Evolutionary conservation across 164 flowering plant genomes (phyloP), one percentile per base, ranked within the genome.

Genomic region (Sextonia rubra): DNA sequence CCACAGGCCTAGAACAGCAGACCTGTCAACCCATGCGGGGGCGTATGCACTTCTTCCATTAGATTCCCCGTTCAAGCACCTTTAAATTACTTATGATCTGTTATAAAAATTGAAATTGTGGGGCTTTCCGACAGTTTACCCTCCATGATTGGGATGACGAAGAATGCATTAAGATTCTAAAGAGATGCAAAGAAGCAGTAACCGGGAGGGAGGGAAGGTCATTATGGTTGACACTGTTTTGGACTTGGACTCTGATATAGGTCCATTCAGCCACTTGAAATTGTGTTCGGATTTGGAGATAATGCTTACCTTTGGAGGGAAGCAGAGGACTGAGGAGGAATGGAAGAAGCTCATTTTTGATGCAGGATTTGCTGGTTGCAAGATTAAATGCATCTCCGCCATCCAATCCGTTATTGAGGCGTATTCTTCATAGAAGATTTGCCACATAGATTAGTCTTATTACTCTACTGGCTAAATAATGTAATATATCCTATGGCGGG

Each of bases 111-210:
- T 30, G 5, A 32, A 5, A 32, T 32, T 32, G 44, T 32, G 44
- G 44, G 9, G 5, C 9, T 32, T 32, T 32, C 44, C 5, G 18
- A 47, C 71, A 85, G 84, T 81, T 81, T 76, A 76, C 82, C 3
- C 73, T 85, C 37, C 85, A 85, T 30, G 79, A 85, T 23, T 85
- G 86, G 84, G 75, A 27, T 6, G 81, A 85, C 18, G 79, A 78
- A 1, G 76, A 83, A 12, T 72, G 81, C 68, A 60, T 81, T 66
- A 74, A 75, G 60, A 81, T 82, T 12, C 73, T 84, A 20, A 75
- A 82, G 78, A 22, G 30, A 65, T 85, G 87, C 75, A 83, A 77
- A 68, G 80, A 82, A 61, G 79, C 82, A 3, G 66, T 80, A 12
- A 61, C 74, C 68, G 61, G 25, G 75, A 73, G 5, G 77, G 76